Conservation (phyloP, 768 basidiomycete species). For the Naganishia onofrii region DNA sequence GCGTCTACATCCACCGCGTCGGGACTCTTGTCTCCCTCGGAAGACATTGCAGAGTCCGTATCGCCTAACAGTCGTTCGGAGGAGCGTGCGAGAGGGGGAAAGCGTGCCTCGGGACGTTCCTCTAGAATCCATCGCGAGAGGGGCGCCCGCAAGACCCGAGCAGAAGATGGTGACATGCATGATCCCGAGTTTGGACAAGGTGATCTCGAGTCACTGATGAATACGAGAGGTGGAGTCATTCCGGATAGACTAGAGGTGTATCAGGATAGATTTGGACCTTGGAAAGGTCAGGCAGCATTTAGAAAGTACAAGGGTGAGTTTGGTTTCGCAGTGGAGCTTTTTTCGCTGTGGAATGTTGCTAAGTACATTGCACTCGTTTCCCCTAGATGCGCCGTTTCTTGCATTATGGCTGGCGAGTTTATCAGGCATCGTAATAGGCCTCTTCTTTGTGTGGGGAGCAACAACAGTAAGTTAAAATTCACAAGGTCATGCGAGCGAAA, state of each 20-base stretch:
- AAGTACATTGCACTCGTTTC: not conserved
- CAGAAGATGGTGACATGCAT: not conserved
- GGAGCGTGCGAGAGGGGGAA: not conserved
- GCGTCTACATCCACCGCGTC: conserved; percentile 18
- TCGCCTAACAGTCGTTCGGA: not conserved
- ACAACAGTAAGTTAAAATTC: conserved; percentile 40
- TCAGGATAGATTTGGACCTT: conserved; percentile 28
- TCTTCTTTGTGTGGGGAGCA: conserved; percentile 51
- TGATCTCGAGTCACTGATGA: not conserved
- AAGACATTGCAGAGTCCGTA: not conserved
- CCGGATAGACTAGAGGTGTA: conserved; percentile 30
- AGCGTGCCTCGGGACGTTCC: not conserved
- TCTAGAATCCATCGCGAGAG: not conserved
- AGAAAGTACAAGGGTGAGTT: conserved; percentile 48
- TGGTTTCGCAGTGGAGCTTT: not conserved
- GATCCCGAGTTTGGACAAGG: conserved; percentile 14
- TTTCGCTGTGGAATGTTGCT: conserved; percentile 1
- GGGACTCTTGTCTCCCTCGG: not conserved
- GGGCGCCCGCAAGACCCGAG: not conserved
- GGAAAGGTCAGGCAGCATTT: conserved; percentile 20
- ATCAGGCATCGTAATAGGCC: conserved; percentile 42
- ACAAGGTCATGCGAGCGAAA: not conserved
- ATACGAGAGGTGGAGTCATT: conserved; percentile 2
- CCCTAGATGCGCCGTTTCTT: conserved; percentile 47
- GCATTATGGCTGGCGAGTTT: conserved; percentile 47